Conservation (phyloP, 768 basidiomycete species). For the Botryobasidium botryosum region DNA sequence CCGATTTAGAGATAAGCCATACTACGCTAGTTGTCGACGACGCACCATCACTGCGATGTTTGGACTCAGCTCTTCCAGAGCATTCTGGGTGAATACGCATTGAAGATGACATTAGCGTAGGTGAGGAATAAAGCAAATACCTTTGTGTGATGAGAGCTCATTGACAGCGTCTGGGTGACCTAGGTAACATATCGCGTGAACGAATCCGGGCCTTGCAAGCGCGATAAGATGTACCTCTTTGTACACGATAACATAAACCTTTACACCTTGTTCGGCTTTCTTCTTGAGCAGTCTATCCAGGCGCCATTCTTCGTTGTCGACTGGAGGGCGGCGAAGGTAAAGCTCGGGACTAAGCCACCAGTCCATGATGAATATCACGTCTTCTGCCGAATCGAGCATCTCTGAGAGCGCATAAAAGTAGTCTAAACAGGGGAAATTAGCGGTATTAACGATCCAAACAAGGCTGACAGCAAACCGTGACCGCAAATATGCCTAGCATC, state of each 20-base stretch:
- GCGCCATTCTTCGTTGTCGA: slow-evolving; percentile 26
- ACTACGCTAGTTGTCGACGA: neutral
- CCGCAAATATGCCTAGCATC: slow-evolving; percentile 21
- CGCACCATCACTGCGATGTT: slow-evolving; percentile 24
- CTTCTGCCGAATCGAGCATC: slow-evolving; percentile 17
- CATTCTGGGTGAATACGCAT: slow-evolving; percentile 16
- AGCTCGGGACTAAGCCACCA: slow-evolving; percentile 25
- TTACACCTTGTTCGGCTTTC: slow-evolving; percentile 29
- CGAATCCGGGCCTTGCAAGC: too few species aligned
- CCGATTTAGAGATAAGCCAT: neutral
- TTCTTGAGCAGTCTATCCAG: slow-evolving; percentile 25
- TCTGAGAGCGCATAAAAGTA: slow-evolving; percentile 29
- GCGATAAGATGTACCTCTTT: slow-evolving; percentile 28
- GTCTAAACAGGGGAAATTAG: slow-evolving; percentile 12
- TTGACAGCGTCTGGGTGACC: slow-evolving; percentile 24
- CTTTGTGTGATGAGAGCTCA: slow-evolving; percentile 21
- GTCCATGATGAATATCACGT: slow-evolving; percentile 28
- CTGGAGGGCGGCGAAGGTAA: slow-evolving; percentile 28
- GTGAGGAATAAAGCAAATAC: slow-evolving; percentile 4
- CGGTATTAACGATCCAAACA: neutral
- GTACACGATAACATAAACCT: slow-evolving; percentile 27
- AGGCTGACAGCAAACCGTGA: slow-evolving; percentile 15
- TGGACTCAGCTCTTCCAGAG: slow-evolving; percentile 26
- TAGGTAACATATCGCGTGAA: neutral
- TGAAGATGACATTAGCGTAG: neutral